Conservation (phyloP, 75 land plant genomes). For the Cryptomeria japonica region DNA sequence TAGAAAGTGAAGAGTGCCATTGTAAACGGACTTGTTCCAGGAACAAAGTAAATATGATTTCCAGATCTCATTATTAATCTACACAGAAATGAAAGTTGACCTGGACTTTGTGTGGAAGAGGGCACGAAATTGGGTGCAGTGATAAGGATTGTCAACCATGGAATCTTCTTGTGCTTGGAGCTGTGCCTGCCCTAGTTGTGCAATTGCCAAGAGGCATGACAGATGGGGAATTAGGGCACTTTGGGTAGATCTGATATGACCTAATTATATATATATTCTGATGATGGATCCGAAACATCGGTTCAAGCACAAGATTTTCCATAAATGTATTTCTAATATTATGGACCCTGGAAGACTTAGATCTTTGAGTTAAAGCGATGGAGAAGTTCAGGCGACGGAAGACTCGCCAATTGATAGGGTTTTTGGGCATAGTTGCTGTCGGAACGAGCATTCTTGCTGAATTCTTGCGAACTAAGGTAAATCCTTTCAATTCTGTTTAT, state of each 20-base stretch:
- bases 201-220: not conserved
- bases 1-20: not conserved
- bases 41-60: no score
- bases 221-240: not conserved
- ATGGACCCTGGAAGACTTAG: no score
- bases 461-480: not conserved
- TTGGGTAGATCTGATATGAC: not conserved
- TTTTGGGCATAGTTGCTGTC: not conserved
- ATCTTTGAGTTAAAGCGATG: not conserved
- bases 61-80: not conserved
- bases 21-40: not conserved
- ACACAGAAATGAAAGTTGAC: not conserved
- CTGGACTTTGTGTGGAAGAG: not conserved
- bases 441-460: slow-evolving; percentile 5
- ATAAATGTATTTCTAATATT: no score
- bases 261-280: no score
- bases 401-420: not conserved
- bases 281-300: no score
- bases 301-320: no score
- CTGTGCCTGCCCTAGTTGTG: no score
- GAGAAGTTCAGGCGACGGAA: not conserved
- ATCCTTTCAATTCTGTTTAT: not conserved
- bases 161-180: no score
- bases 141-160: no score
- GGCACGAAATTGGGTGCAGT: not conserved